Evolutionary conservation across 2,329 filamentous ascomycete species (phyloP).

Genomic region (Colletotrichum sp.): DNA sequence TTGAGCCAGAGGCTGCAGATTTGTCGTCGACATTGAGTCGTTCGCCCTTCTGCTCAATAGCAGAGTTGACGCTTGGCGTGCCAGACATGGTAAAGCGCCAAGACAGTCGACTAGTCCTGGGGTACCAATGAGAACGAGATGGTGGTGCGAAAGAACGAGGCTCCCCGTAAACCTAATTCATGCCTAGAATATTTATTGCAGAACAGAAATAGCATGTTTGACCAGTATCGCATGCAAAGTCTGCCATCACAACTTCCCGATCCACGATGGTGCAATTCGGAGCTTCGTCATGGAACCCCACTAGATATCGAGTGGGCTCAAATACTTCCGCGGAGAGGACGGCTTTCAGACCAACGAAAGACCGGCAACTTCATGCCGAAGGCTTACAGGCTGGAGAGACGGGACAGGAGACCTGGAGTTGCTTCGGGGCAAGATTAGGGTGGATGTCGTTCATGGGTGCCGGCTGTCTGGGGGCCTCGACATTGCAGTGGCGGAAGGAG

Average conservation of each 20-base stretch:
- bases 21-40: neutral
- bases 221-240: neutral
- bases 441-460: neutral
- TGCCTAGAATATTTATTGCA: neutral
- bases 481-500: neutral
- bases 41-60: neutral
- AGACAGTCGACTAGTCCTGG: neutral
- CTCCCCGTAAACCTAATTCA: neutral
- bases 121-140: neutral
- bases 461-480: neutral
- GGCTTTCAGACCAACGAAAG: neutral
- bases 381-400: too few relatives aligned
- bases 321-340: neutral
- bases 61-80: conserved; percentile 2
- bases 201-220: neutral
- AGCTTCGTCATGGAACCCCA: neutral
- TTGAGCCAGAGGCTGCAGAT: neutral
- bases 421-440: neutral
- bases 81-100: neutral
- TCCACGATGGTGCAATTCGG: conserved; percentile 4
- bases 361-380: neutral
- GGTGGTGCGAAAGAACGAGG: neutral
- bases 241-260: neutral
- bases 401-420: too few relatives aligned
- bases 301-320: too few relatives aligned